phyloP scores from a whole-genome alignment of 176 grass and related monocot genomes.

The Cocos nucifera region DNA sequence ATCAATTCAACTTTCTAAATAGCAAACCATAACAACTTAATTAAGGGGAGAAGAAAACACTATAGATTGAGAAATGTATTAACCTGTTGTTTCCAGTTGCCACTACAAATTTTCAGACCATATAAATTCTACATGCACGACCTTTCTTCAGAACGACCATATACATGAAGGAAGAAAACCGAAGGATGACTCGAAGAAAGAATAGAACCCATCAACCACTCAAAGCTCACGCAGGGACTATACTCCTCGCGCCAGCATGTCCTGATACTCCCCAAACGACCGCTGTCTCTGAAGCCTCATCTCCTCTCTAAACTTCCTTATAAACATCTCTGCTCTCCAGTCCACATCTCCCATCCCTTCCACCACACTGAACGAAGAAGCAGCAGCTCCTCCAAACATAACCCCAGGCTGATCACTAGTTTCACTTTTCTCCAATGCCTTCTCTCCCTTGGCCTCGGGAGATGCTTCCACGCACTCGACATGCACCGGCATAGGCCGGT shows the following conservation, averaged over 20 bases:
- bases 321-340: slow-evolving; percentile 62
- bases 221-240: background rate
- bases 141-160: too few relatives aligned
- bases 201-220: too few relatives aligned
- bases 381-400: too few relatives aligned
- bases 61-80: too few relatives aligned
- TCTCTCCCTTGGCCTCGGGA: background rate
- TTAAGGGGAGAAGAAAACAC: too few relatives aligned
- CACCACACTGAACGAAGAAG: slow-evolving; percentile 2
- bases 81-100: too few relatives aligned
- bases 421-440: slow-evolving; percentile 7
- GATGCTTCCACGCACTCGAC: background rate
- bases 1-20: too few relatives aligned
- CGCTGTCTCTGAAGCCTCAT: slow-evolving; percentile 68
- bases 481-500: slow-evolving; percentile 1
- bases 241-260: slow-evolving; percentile 40
- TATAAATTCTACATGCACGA: too few relatives aligned
- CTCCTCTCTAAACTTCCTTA: slow-evolving; percentile 72
- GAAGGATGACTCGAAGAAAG: too few relatives aligned
- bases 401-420: slow-evolving; percentile 5
- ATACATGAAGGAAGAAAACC: too few relatives aligned
- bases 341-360: slow-evolving; percentile 59
- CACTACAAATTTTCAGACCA: too few relatives aligned
- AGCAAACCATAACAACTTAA: too few relatives aligned
- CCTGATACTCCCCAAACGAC: slow-evolving; percentile 50